A percentile compares a stretch with the other conserved stretches of the same genome.
phyloP scores from a whole-genome alignment of 1,284 basidiomycete species.

The Ustilago trichophora region DNA sequence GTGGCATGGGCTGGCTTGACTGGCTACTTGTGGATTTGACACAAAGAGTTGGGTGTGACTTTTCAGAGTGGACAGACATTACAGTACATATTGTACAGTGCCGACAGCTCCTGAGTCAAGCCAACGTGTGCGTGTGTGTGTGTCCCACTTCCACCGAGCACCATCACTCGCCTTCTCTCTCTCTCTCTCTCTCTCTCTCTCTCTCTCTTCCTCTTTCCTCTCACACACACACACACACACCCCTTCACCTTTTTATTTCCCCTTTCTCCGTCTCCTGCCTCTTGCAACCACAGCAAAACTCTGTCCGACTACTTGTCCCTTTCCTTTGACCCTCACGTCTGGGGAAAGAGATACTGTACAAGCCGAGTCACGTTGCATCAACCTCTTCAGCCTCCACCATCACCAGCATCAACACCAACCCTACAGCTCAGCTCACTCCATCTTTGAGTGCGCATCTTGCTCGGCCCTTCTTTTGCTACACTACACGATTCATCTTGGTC shows the following conservation, averaged over 20 bases:
- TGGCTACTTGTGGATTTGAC: no score
- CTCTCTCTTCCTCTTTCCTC: neutral
- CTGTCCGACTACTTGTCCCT: conserved; percentile 26
- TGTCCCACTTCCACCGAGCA: conserved; percentile 1
- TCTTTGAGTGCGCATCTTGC: neutral
- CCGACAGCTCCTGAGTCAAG: no score
- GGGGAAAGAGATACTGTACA: conserved; percentile 16
- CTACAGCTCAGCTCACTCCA: neutral
- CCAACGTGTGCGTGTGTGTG: neutral
- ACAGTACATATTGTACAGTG: no score
- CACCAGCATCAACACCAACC: neutral
- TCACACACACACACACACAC: neutral
- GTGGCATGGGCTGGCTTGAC: no score
- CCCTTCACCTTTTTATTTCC: neutral
- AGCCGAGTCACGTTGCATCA: conserved; percentile 21
- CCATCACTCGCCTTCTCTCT: conserved; percentile 1
- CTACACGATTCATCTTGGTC: conserved; percentile 11
- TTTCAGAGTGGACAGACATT: no score
- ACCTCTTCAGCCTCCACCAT: neutral
- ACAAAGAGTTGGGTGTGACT: neutral
- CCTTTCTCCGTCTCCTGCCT: conserved; percentile 3
- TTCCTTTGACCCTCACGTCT: neutral
- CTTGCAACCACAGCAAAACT: conserved; percentile 17
- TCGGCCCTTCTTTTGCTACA: no score
- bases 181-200: neutral